Evolutionary conservation across 805 yeast genomes (phyloP).

Genomic region (Myxozyma neglecta): DNA sequence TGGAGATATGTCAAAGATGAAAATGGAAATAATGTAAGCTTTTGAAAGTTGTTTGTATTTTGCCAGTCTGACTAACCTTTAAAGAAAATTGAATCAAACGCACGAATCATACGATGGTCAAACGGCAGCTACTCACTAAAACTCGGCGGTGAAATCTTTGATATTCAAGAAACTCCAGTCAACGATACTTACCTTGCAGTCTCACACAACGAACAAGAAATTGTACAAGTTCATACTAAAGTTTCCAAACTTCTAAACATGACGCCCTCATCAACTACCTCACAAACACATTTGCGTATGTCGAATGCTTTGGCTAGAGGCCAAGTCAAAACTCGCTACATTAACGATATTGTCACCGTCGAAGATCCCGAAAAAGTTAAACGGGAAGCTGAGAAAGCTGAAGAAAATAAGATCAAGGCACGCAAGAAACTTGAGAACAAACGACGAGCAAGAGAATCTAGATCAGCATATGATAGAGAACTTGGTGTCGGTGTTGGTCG

Average conservation of each 20-base stretch:
- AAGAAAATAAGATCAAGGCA: slow-evolving; percentile 43
- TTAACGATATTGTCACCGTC: slow-evolving; percentile 40
- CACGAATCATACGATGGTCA: slow-evolving; percentile 89
- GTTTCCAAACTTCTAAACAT: slow-evolving; percentile 68
- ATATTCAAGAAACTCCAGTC: slow-evolving; percentile 62
- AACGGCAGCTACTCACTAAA: slow-evolving; percentile 87
- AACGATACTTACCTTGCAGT: slow-evolving; percentile 71
- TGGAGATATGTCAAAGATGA: slow-evolving; percentile 87
- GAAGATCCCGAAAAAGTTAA: slow-evolving; percentile 49
- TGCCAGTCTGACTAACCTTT: not conserved
- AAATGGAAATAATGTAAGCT: slow-evolving; percentile 51
- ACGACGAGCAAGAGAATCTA: slow-evolving; percentile 17
- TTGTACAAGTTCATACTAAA: slow-evolving; percentile 66
- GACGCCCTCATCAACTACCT: slow-evolving; percentile 86
- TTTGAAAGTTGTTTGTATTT: not conserved
- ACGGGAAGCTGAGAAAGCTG: slow-evolving; percentile 47
- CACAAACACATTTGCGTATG: slow-evolving; percentile 76
- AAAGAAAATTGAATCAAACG: slow-evolving; percentile 68
- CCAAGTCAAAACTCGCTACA: slow-evolving; percentile 41
- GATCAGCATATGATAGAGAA: slow-evolving; percentile 13
- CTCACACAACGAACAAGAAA: slow-evolving; percentile 68
- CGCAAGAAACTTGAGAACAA: slow-evolving; percentile 44
- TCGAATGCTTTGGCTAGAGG: slow-evolving; percentile 49
- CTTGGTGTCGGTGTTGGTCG: slow-evolving; percentile 4
- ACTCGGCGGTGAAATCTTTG: slow-evolving; percentile 84